A percentile compares a stretch with the other conserved stretches of the same genome.
Conservation (phyloP, 768 basidiomycete species). For the Leccinum longicurvipes region DNA sequence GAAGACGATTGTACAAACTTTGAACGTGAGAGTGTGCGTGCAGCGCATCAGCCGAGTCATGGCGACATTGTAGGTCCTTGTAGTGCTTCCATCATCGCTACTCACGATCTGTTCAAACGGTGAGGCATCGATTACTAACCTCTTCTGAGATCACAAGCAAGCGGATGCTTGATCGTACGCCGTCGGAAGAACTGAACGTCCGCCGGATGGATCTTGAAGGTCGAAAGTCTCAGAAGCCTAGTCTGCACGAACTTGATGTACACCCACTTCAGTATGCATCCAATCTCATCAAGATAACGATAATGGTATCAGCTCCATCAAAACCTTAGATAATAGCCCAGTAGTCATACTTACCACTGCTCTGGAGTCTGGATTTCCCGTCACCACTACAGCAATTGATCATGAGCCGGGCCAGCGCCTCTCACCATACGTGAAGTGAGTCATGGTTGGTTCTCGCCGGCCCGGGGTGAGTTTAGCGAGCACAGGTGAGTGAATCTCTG, state of each 20-base stretch:
- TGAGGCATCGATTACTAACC: background rate
- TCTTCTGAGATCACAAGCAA: background rate
- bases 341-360: background rate
- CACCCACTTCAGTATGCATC: background rate
- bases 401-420: background rate
- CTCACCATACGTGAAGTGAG: background rate
- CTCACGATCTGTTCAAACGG: background rate
- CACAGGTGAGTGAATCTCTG: conserved; percentile 10
- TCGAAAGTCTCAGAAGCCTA: background rate
- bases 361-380: background rate
- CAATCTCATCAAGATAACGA: background rate
- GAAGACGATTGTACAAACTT: background rate
- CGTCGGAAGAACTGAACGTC: background rate
- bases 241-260: background rate
- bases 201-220: background rate
- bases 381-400: background rate
- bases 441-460: background rate
- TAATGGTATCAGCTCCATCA: background rate
- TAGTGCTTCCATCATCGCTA: background rate
- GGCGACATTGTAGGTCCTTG: background rate
- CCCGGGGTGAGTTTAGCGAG: background rate
- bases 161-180: background rate
- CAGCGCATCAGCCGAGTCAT: background rate
- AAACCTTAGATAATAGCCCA: background rate
- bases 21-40: background rate